Base-by-base conservation (phyloP, 108 stramenopile genomes). In the Pseudonitzschia delicatissima region DNA sequence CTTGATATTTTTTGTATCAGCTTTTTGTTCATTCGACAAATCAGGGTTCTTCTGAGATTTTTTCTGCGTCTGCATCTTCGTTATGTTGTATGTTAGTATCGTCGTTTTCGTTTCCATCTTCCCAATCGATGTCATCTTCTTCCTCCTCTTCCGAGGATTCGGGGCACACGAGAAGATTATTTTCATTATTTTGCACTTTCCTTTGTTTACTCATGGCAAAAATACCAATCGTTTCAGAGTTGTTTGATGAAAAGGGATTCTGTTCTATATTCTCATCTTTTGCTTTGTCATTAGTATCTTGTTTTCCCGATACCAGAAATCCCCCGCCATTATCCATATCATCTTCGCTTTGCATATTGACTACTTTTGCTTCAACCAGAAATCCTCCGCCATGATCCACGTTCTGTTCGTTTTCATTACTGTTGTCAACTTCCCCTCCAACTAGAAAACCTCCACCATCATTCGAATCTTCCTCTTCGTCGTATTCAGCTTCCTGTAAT, bases 111-210 rank as follows among this genome's bases (percentile, higher is more conserved):
- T 42, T 50, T 2, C 34, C 39, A 12, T 53, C 35, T 57, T 48
- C 71, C 26, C 48, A 44, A 35, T 27, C 51, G 5, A 57, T 5
- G 2, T 26, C 52, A 31, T 12, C 29, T 23, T 28, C 36, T 26
- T 61, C 45, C 39, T 48, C 68, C 5, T 63, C 60, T 45, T 69
- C 44, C 45, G 45, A 45, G n/a, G 45, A 45, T 45, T 13, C 4
- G 4, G 5, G 45, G 15, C 45, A 45, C 5, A 15, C 15, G 45
- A 45, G 45, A 45, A 45, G 45, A 4, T 62, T 28, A 44, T 51
- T 28, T n/a, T 36, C 50, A 51, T 23, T 21, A 23, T 33, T 37
- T 9, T 6, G 37, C 11, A 11, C 37, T 39, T 39, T 39, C 37
- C 37, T 11, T 39, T 39, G 37, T 11, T 39, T 13, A 7, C 42